Conservation (phyloP, 371 early-diverging fungal species). For the Mucor sp. region DNA sequence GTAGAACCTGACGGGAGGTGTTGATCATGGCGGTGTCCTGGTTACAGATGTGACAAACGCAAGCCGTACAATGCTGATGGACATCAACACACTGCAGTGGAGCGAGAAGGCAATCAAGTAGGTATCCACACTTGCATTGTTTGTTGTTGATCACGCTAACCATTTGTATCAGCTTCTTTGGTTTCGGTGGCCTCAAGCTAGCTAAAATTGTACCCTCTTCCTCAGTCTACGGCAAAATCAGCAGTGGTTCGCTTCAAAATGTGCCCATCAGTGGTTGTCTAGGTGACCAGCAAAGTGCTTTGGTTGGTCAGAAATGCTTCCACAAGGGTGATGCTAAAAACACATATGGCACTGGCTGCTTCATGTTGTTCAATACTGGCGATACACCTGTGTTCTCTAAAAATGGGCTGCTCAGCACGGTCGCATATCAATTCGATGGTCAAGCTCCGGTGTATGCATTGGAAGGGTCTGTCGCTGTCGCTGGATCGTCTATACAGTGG, state of each 20-base stretch:
- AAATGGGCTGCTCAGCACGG: constrained; percentile 90
- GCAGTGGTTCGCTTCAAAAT: constrained; percentile 59
- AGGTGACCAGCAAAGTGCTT: constrained; percentile 97
- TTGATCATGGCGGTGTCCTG: constrained; percentile 68
- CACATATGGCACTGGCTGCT: constrained; percentile 97
- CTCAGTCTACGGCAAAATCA: constrained; percentile 76
- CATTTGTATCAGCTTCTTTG: constrained; percentile 53
- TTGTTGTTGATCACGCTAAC: not conserved
- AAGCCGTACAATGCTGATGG: constrained; percentile 93
- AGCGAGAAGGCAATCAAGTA: constrained; percentile 73
- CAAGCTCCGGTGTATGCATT: constrained; percentile 81
- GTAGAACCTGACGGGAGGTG: constrained; percentile 80
- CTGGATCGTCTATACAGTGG: constrained; percentile 94
- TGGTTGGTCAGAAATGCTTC: constrained; percentile 95
- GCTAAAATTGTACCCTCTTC: constrained; percentile 89
- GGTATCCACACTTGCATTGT: not conserved
- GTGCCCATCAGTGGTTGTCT: constrained; percentile 83
- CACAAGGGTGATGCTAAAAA: constrained; percentile 75
- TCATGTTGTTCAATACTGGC: constrained; percentile 96
- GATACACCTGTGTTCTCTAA: constrained; percentile 71
- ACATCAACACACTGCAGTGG: constrained; percentile 83
- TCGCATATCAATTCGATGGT: constrained; percentile 88
- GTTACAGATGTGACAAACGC: constrained; percentile 97
- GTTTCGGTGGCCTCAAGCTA: constrained; percentile 42
- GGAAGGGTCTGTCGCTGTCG: constrained; percentile 94